Evolutionary conservation across 1,284 basidiomycete species (phyloP).

Genomic region (Ceratobasidium theobromae): DNA sequence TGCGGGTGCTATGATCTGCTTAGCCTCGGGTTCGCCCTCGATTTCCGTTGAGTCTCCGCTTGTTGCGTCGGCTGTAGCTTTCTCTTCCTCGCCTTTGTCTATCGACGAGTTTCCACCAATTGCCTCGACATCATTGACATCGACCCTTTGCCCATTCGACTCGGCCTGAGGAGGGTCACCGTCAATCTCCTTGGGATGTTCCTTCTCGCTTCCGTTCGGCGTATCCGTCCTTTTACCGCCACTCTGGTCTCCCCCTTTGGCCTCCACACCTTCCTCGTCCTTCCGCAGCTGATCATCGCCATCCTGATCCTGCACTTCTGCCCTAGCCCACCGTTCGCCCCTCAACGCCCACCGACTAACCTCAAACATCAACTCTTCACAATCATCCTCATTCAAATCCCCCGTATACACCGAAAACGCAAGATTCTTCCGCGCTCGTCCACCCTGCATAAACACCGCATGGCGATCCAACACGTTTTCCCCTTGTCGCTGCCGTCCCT

Average conservation of each 20-base stretch:
- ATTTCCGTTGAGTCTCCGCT: neutral
- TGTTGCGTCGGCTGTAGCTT: neutral
- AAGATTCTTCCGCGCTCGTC: conserved; percentile 21
- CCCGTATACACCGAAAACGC: conserved; percentile 25
- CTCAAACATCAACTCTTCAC: conserved; percentile 30
- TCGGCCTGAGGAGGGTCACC: no score
- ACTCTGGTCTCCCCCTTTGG: neutral
- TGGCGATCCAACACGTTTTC: conserved; percentile 20
- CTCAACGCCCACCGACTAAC: conserved; percentile 34
- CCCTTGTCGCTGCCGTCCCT: neutral
- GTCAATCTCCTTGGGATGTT: no score
- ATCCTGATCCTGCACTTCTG: neutral
- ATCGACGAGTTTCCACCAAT: no score
- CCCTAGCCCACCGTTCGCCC: conserved; percentile 32
- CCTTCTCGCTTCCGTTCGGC: no score
- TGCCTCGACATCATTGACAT: no score
- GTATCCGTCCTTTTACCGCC: neutral
- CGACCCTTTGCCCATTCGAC: neutral
- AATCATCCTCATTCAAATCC: conserved; percentile 30
- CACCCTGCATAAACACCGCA: conserved; percentile 32
- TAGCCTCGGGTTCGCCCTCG: neutral
- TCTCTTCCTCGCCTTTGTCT: no score
- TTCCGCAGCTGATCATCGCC: neutral
- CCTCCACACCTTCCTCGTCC: neutral
- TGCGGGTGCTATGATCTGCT: neutral